Evolutionary conservation across 1,139 yeast species (phyloP), one percentile per base, ranked within the genome.

Genomic region (Diutina scorzettiae): DNA sequence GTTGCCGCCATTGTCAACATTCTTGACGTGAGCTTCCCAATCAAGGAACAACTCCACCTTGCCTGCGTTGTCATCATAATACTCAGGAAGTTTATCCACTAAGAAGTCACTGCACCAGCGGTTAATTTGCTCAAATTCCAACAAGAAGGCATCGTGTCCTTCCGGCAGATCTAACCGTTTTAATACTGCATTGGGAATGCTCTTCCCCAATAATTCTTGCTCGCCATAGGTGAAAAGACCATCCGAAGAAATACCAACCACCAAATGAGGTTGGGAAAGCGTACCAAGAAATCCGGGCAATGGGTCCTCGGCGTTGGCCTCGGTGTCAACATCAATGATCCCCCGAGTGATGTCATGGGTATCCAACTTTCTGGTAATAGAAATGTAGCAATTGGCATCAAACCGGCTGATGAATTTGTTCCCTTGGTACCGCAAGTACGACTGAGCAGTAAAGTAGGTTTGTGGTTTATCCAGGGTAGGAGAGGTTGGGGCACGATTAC

Each of bases 381-480:
- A 76, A 44, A 91, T 87, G 60, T 91, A 91, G 62, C 98, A 91
- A 57, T 91, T 91, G 19, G 98, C 96, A 60, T 91, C 98, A 54
- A 89, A 91, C 52, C 98, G 70, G 41, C 76, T 71, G 42, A 89
- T 80, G 57, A 91, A 91, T 59, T 91, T 91, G 44, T 78, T 76
- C 2, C 96, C 97, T 58, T 91, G 98, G 58, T 91, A 91, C 47
- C 98, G 73, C 51, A 91, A 67, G 57, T 91, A 91, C 43, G 91
- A 81, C 60, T 91, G 98, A 1, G 98, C 98, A 0, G 96, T 84
- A 62, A 91, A 91, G 55, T 76, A 85, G 5, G 95, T 87, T 51
- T 84, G 95, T 2, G 91, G 89, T 42, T 78, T 58, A 4, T 21
- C 19, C 21, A 19, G 25, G 9, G 14, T 18, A 7, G 49, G 32